Conservation (phyloP, 2,329 filamentous ascomycete species). For the Coniochaeta ligniaria region DNA sequence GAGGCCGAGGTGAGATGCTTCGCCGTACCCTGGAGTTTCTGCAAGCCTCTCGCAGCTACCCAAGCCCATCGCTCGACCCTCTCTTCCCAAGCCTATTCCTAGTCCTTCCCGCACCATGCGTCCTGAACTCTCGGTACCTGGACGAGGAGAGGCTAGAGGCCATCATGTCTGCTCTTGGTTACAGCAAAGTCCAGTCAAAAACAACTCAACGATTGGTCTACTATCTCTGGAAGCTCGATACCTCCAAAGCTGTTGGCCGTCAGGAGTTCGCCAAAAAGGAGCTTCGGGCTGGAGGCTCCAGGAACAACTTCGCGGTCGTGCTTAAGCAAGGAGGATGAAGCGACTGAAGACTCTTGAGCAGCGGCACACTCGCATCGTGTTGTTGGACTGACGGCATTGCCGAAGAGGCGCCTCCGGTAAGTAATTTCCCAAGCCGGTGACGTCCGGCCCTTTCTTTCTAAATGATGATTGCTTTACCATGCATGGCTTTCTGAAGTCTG, state of each 20-base stretch:
- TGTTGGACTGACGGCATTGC: not conserved
- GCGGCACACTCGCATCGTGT: not conserved
- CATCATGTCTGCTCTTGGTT: constrained; percentile 76
- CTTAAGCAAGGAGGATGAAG: constrained; percentile 30
- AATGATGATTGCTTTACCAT: not conserved
- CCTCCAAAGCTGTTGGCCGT: constrained; percentile 10
- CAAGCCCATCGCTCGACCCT: constrained; percentile 11
- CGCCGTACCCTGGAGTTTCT: constrained; percentile 67
- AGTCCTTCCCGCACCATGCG: constrained; percentile 80
- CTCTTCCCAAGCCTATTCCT: constrained; percentile 71
- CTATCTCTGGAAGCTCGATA: constrained; percentile 66
- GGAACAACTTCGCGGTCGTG: constrained; percentile 89
- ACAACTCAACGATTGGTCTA: constrained; percentile 79
- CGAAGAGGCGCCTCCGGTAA: not conserved
- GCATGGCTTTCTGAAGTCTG: constrained; percentile 1
- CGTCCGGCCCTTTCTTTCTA: not conserved
- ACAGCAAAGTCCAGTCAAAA: constrained; percentile 58
- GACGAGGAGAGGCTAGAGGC: constrained; percentile 59
- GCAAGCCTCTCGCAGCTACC: constrained; percentile 20
- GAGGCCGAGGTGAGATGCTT: constrained; percentile 77
- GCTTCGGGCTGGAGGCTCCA: constrained; percentile 62
- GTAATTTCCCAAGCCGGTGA: not conserved
- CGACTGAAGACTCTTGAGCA: not conserved
- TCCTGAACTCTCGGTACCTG: constrained; percentile 86
- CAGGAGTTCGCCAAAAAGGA: constrained; percentile 62